Evolutionary conservation across 768 basidiomycete species (phyloP).

Genomic region (Rhodotorula kratochvilovae): DNA sequence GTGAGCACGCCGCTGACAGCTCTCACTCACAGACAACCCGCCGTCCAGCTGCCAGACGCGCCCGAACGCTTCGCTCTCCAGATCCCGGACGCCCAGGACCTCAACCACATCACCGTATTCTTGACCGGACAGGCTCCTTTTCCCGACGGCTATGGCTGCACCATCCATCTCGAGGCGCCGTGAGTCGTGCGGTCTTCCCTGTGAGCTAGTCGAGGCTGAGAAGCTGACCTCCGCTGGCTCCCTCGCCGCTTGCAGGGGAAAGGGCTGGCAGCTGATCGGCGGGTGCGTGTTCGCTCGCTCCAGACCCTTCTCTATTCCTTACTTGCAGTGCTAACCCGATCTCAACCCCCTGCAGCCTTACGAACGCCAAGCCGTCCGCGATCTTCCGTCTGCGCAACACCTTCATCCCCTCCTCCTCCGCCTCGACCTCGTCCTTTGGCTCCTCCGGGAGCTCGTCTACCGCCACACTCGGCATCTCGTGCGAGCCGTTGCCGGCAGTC

Average conservation of each 20-base stretch:
- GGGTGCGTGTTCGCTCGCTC: conserved; percentile 53
- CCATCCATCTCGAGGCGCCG: conserved; percentile 33
- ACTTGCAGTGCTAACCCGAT: neutral
- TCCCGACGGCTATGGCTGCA: conserved; percentile 34
- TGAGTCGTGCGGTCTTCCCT: neutral
- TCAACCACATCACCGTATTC: conserved; percentile 84
- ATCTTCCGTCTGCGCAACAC: conserved; percentile 38
- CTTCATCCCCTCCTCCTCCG: conserved; percentile 50
- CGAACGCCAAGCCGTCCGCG: conserved; percentile 40
- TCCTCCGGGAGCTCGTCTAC: conserved; percentile 49
- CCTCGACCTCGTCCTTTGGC: conserved; percentile 43
- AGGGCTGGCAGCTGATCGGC: conserved; percentile 77
- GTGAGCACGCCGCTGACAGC: neutral
- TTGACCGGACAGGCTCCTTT: conserved; percentile 59
- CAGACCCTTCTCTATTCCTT: fast-evolving
- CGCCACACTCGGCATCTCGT: conserved; percentile 70
- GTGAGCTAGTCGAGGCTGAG: neutral
- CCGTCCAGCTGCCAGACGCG: conserved; percentile 15
- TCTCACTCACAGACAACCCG: neutral
- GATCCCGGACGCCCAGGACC: conserved; percentile 62
- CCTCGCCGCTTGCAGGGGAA: conserved; percentile 61
- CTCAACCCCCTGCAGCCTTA: conserved; percentile 54
- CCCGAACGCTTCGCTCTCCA: conserved; percentile 66
- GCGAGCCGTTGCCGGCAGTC: conserved; percentile 68
- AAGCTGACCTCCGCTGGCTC: neutral